Percentiles rank a stretch among this genome's conserved stretches.
Evolutionary conservation across 305 asterid genomes (phyloP).

Genomic region (Galium porrigens): DNA sequence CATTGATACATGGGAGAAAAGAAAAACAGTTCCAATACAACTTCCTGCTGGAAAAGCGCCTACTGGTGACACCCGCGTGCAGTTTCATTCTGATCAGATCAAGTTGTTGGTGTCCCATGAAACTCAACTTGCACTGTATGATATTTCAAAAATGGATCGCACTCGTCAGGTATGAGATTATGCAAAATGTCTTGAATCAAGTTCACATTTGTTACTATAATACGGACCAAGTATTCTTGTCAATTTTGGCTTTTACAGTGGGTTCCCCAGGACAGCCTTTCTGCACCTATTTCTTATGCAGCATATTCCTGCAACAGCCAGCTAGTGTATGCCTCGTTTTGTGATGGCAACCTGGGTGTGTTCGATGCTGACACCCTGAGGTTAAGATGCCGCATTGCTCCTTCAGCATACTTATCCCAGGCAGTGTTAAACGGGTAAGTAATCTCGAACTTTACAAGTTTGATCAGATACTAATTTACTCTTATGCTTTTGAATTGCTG

Average conservation of each 20-base stretch:
- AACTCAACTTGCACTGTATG: conserved; percentile 78
- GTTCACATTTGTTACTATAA: neutral
- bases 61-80: conserved; percentile 82
- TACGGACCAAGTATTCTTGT: neutral
- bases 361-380: conserved; percentile 77
- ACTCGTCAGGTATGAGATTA: conserved; percentile 58
- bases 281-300: conserved; percentile 86
- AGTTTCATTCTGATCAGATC: conserved; percentile 74
- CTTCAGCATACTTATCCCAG: conserved; percentile 61
- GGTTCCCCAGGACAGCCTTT: conserved; percentile 77
- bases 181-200: neutral
- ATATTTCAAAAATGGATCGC: conserved; percentile 87
- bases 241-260: conserved; percentile 39
- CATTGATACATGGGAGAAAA: conserved; percentile 91
- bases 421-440: conserved; percentile 61
- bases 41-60: conserved; percentile 89
- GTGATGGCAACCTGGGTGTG: conserved; percentile 72
- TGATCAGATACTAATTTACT: neutral
- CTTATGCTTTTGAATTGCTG: neutral
- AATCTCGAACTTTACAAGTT: neutral
- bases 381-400: conserved; percentile 73
- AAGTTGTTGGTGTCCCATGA: conserved; percentile 87
- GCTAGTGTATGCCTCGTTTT: conserved; percentile 70
- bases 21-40: conserved; percentile 62
- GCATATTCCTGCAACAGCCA: conserved; percentile 87